phyloP scores from a whole-genome alignment of 2,329 filamentous ascomycete genomes.

The Pleoardoris graminearum region DNA sequence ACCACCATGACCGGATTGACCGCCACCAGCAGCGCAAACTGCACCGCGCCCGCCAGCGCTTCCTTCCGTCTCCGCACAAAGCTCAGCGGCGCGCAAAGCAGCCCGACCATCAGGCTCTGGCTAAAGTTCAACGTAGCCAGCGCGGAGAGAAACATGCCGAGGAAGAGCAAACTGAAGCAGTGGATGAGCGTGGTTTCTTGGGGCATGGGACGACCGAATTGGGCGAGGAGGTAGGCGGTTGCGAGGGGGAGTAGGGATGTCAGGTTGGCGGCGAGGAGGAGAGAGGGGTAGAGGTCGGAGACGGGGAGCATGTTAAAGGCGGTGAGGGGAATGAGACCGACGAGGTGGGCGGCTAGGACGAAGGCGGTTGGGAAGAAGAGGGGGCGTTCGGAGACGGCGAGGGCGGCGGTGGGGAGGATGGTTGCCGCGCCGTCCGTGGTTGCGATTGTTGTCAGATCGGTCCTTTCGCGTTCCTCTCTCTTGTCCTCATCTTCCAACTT shows the following conservation, averaged over 20 bases:
- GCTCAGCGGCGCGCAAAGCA: constrained; percentile 77
- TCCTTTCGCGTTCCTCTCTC: constrained; percentile 20
- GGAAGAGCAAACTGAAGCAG: constrained; percentile 86
- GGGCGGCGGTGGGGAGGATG: constrained; percentile 44
- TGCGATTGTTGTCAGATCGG: constrained; percentile 49
- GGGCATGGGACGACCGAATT: constrained; percentile 55
- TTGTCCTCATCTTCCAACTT: constrained; percentile 34
- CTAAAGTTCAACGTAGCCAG: constrained; percentile 97
- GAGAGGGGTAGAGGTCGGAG: constrained; percentile 37
- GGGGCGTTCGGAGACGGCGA: constrained; percentile 61
- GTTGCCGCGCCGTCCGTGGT: constrained; percentile 41
- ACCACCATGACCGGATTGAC: constrained; percentile 42
- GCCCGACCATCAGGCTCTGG: constrained; percentile 80
- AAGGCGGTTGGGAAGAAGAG: constrained; percentile 74
- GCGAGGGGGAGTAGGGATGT: constrained; percentile 39
- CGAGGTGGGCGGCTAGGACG: constrained; percentile 72
- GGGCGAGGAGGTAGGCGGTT: constrained; percentile 32
- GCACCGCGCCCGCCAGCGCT: constrained; percentile 12
- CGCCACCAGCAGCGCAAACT: constrained; percentile 27
- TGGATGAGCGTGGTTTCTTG: constrained; percentile 81
- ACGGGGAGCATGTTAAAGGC: constrained; percentile 77
- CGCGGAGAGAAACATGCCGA: constrained; percentile 89
- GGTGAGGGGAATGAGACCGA: constrained; percentile 80
- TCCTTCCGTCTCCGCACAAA: constrained; percentile 59
- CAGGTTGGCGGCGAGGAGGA: constrained; percentile 38